Base-by-base conservation (phyloP, 1,284 basidiomycete species). In the Boletellus sp. region DNA sequence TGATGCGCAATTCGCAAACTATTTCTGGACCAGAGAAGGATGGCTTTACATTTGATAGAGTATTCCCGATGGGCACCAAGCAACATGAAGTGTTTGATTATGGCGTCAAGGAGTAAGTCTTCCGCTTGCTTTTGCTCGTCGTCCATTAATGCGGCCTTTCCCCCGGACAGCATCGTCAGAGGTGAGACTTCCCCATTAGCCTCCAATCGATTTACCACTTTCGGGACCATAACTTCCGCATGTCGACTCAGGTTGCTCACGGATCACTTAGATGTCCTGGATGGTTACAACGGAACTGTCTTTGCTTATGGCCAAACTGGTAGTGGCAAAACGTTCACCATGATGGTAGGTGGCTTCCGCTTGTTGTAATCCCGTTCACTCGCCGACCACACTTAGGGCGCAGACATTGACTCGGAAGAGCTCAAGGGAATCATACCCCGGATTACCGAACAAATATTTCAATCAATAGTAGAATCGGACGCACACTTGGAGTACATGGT, bases 301-400 rank as follows among this genome's bases (percentile, higher is more conserved):
- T 99, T 99, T 68, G 96, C 96, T 37, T 99, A 99, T 68, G 96
- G 96, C 49, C 96, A 99, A 70, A 99, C 97, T 19, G 96, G 96
- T 61, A 92, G 91, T 65, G 93, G 94, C 64, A 94, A 94, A 76
- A 94, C 91, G 7, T 95, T 94, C 68, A 94, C 94, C 8, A 96
- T 96, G 93, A 96, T 96, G 94, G 92, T 86, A 57, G 58, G 74
- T 55, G 16, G 41, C 42, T 53, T 52, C 58, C 36, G 23, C 47
- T 25, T 40, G 27, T 26, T 26, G 23, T 34, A 11, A 9, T 19
- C 46, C 38, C 30, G 20, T 45, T 40, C 51, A 11, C 61, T 57
- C 43, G 50, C 50, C 39, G 33, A 40, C 39, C 25, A 21, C 19
- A 17, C 23, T 14, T 57, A 96, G 94, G 96, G 96, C 39, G 88